Base-by-base conservation (phyloP, 805 yeast species). In the Citeromyces nyonsensis region DNA sequence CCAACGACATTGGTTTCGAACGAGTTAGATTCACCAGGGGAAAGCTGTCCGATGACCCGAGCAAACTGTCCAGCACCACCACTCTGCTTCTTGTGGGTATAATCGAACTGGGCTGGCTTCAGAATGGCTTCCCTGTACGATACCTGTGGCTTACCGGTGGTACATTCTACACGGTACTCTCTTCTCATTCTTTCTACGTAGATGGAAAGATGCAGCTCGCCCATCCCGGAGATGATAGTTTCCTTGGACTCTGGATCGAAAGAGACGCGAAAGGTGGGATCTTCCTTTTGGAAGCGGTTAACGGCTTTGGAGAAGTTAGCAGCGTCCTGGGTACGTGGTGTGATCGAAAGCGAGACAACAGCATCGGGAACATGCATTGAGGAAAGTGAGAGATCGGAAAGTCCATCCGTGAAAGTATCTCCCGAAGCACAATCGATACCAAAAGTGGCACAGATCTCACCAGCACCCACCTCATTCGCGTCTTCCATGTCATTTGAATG, bases 31-130 rank as follows among this genome's bases (percentile, higher is more conserved):
- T 15, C 15, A 13, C 29, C 36, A 12, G 31, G 18, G 10, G 31
- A 13, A 59, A 86, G 54, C 36, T 63, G 68, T 52, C 99, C 97
- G 56, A 85, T 79, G 49, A 88, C 95, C 62, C 86, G 77, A 57
- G 95, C 98, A 52, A 75, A 91, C 66, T 91, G 99, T 61, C 99
- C 99, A 42, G 97, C 94, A 71, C 99, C 99, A 57, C 99, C 99
- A 50, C 88, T 71, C 64, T 91, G 99, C 54, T 85, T 88, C 70
- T 91, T 91, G 66, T 88, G 97, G 20, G 95, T 79, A 61, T 78
- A 84, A 54, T 91, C 97, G 49, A 91, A 88, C 10, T 73, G 64
- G 22, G 88, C 67, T 28, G 81, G 61, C 2, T 67, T 52, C 25
- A 80, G 61, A 42, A 88, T 74, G 27, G 97, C 79, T 61, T 91